These are phyloP conservation scores for Dacryopinax spathularia DNA, from an alignment of 768 basidiomycete species.

Conservation along the genomic window DNA sequence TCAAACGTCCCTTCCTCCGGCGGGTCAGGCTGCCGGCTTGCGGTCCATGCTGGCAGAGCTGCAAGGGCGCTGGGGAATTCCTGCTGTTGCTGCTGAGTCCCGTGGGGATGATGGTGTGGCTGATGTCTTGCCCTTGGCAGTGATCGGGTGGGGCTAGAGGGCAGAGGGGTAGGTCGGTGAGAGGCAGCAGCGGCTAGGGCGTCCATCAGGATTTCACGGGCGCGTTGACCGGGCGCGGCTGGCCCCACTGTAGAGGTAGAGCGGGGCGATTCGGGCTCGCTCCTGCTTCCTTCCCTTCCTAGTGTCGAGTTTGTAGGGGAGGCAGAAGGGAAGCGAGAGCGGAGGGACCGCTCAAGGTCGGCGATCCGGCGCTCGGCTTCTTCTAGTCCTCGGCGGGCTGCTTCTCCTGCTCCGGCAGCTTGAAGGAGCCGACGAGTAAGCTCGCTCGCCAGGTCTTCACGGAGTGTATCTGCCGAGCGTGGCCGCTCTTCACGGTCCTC, in stretches of 20 bases:
- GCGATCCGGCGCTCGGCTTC: not conserved
- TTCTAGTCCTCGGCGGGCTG: not conserved
- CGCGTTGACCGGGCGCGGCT: constrained; percentile 2
- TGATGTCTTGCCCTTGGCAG: too few relatives aligned
- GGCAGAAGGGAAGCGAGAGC: not conserved
- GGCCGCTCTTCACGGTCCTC: too few relatives aligned
- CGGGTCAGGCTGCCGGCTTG: not conserved
- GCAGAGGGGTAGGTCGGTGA: not conserved
- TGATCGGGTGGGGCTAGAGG: not conserved
- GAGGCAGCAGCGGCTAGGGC: constrained; percentile 11
- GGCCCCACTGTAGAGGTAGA: not conserved
- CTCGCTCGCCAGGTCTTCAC: not conserved
- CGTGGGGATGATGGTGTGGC: too few relatives aligned
- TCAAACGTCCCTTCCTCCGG: constrained; percentile 36
- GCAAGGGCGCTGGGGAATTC: not conserved
- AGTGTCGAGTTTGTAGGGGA: too few relatives aligned
- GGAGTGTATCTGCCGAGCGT: too few relatives aligned
- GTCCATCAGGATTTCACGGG: constrained; percentile 15
- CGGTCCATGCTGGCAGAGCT: not conserved
- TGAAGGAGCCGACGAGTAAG: not conserved
- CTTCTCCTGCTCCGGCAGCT: constrained; percentile 2
- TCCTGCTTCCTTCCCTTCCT: too few relatives aligned
- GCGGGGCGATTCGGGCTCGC: constrained; percentile 4
- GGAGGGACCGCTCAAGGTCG: not conserved
- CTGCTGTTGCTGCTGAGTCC: not conserved